Percentiles rank a stretch among this genome's conserved stretches.
These are phyloP conservation scores for Ceratobasidium papillatum DNA, from an alignment of 1,284 basidiomycete genomes.

Conservation along the genomic window DNA sequence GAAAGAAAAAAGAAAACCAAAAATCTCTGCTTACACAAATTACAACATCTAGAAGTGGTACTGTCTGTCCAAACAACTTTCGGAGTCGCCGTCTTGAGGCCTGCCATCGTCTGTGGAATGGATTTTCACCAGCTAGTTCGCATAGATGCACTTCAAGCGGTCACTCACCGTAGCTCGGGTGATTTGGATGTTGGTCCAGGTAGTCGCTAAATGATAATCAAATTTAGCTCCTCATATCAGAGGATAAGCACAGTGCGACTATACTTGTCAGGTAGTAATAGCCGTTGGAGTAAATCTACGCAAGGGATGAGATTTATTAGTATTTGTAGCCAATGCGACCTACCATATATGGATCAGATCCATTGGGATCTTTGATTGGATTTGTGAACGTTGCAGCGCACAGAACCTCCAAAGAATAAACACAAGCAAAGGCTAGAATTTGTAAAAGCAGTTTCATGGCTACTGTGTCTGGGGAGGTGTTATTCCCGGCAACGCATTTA, in stretches of 20 bases:
- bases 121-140: too few species aligned
- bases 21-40: conserved; percentile 49
- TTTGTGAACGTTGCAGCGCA: background rate
- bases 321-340: background rate
- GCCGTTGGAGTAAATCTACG: background rate
- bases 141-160: too few species aligned
- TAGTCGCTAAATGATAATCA: too few species aligned
- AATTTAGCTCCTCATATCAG: background rate
- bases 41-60: conserved; percentile 54
- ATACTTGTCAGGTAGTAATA: background rate
- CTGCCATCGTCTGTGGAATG: too few species aligned
- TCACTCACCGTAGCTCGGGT: too few species aligned
- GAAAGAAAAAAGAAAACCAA: background rate
- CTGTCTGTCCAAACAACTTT: conserved; percentile 54
- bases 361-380: background rate
- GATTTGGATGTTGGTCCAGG: too few species aligned
- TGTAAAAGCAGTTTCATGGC: background rate
- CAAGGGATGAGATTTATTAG: background rate
- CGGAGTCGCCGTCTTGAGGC: conserved; percentile 54
- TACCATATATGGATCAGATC: background rate
- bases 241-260: background rate
- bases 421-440: background rate
- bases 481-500: background rate
- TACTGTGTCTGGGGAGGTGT: background rate
- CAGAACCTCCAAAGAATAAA: background rate